Evolutionary conservation across 2,329 filamentous ascomycete species (phyloP), one percentile per base, ranked within the genome.

Genomic region (Fusarium nygamai): DNA sequence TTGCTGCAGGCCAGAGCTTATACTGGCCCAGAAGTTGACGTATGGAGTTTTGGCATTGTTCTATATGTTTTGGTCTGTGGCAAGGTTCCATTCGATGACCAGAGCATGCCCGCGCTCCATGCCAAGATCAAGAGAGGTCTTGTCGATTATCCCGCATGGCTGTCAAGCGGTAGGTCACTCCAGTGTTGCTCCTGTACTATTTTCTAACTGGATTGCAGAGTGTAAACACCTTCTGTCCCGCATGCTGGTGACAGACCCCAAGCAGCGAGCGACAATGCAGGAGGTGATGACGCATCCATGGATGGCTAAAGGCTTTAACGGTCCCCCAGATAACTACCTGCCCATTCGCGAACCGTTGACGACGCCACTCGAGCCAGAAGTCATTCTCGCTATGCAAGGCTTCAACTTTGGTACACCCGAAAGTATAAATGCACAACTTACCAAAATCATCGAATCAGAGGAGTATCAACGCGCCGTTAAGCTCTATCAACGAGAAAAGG

Each of bases 1-100:
- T 86, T 99, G 58, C 87, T 99, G 54, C 96, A 98, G 81, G 96
- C 96, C 41, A 93, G 94, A 80, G 94, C 95, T 66, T 99, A 99
- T 80, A 97, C 94, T 4, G 96, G 96, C 0, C 96, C 96, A 2
- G 96, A 99, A 81, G 96, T 99, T 34, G 96, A 99, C 80, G 90
- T 98, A 3, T 99, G 96, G 96, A 98, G 96, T 85, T 98, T 98
- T 83, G 96, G 96, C 29, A 98, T 99, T 77, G 96, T 99, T 19
- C 89, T 99, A 20, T 99, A 98, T 79, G 96, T 99, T 66, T 85
- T 99, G 71, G 96, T 98, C 8, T 98, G 96, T 81, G 96, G 96
- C 60, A 98, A 98, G 83, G 96, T 99, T 8, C 96, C 96, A 0
- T 99, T 99, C 80, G 96, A 99, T 81, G 96, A 99, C 81, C 96